Evolutionary conservation across 2,329 filamentous ascomycete species (phyloP).

Genomic region (Teratosphaeria nubilosa): DNA sequence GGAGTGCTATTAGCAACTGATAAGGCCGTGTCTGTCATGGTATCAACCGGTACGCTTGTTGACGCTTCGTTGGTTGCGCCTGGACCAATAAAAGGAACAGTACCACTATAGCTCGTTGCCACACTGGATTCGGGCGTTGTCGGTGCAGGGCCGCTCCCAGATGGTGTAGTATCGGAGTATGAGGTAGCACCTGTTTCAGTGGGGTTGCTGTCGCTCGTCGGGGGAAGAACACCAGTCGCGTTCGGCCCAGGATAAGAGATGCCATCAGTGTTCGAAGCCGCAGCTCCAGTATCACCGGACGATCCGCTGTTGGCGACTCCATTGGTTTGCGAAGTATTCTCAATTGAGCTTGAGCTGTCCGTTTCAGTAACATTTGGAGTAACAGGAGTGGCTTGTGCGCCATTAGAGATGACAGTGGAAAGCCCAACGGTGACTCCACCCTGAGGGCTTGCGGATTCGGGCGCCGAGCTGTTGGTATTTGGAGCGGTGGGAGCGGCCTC

Average conservation of each 20-base stretch:
- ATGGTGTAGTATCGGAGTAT: background rate
- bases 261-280: background rate
- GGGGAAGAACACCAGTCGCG: background rate
- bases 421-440: conserved; percentile 24
- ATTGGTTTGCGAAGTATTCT: background rate
- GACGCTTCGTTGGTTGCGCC: conserved; percentile 6
- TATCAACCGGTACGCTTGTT: conserved; percentile 1
- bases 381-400: background rate
- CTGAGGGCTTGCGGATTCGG: conserved; percentile 4
- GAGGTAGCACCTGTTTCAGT: background rate
- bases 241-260: background rate
- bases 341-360: background rate
- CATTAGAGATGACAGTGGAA: conserved; percentile 14
- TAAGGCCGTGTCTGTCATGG: background rate
- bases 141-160: background rate
- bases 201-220: background rate
- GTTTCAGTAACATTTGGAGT: background rate
- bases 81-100: background rate
- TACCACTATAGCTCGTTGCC: background rate
- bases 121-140: background rate
- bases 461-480: conserved; percentile 1
- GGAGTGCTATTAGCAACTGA: background rate
- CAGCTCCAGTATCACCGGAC: background rate
- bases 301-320: background rate
- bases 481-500: conserved; percentile 2